Percentiles rank a stretch among this genome's conserved stretches.
Conservation (phyloP, 371 early-diverging fungal genomes). For the Mucor saturninus region DNA sequence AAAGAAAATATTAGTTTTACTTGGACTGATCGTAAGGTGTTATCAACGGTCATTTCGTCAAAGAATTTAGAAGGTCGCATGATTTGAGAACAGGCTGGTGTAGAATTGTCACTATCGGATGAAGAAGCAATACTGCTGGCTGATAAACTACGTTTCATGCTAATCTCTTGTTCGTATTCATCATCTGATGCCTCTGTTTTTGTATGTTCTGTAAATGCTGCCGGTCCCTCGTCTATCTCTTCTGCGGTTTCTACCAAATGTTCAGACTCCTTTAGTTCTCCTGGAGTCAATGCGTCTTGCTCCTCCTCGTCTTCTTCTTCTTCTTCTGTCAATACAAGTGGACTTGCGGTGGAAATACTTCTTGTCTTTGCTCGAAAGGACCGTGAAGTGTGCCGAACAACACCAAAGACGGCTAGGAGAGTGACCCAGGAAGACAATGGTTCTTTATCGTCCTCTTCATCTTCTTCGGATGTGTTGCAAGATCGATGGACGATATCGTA, state of each 20-base stretch:
- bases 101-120: conserved; percentile 12
- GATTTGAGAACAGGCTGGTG: conserved; percentile 16
- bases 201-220: not conserved
- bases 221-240: too few species aligned
- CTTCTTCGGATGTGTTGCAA: too few species aligned
- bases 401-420: too few species aligned
- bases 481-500: too few species aligned
- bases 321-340: too few species aligned
- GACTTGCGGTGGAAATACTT: too few species aligned
- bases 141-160: conserved; percentile 5
- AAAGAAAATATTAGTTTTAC: not conserved
- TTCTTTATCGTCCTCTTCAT: too few species aligned
- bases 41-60: conserved; percentile 1
- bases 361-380: too few species aligned
- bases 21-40: conserved; percentile 1
- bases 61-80: conserved; percentile 1
- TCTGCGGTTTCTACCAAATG: too few species aligned
- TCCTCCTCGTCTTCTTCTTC: not conserved
- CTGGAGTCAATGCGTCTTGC: not conserved
- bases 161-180: not conserved
- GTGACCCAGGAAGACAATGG: too few species aligned
- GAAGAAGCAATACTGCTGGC: conserved; percentile 17
- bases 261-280: too few species aligned
- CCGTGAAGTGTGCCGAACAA: too few species aligned
- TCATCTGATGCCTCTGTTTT: conserved; percentile 4